Evolutionary conservation across 306 rosid species (phyloP), one percentile per base, ranked within the genome.

Genomic region (Lupinus albus): DNA sequence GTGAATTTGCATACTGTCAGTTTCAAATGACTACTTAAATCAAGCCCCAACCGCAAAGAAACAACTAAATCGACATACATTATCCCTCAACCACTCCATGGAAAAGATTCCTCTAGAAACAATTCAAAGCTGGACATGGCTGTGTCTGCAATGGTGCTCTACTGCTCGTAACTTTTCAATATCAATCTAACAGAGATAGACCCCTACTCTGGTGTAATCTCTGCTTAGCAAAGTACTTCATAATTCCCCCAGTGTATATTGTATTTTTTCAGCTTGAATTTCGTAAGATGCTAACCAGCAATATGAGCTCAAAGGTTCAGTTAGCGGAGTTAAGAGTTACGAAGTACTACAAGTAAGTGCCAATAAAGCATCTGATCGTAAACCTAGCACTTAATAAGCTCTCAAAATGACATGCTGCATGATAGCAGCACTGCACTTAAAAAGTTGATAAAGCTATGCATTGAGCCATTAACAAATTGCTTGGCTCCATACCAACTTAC

Each of bases 11-110:
- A 55, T 9, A 60, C 30, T 60, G 38, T 25, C 33, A 69, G 45
- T 14, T 69, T 32, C 61, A 63, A 49, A 18, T 57, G 60, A 57
- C 70, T 45, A 52, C 46, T 53, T 41, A 64, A 70, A 57, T 45
- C 55, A 49, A 17, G 50, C 1, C 44, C 55, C 35, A 11, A 20
- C 46, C 30, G 25, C 36, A 52, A 55, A 41, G 60, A 74, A 70
- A 63, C 8, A 49, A 56, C 39, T 7, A 48, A 79, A 71, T 32
- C 61, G 33, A 30, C 47, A 54, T 12, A 61, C 46, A 17, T 39
- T 74, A 44, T 13, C 50, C 59, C 62, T 7, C 48, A 13, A 44
- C 21, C 11, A 20, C 42, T 18, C 65, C n/a, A 38, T 46, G 39
- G 21, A 73, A 53, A 54, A 61, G 47, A 15, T 49, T 38, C 70